Base-by-base conservation (phyloP, 371 early-diverging fungal genomes). In the Neoconidiobolus thromboides region DNA sequence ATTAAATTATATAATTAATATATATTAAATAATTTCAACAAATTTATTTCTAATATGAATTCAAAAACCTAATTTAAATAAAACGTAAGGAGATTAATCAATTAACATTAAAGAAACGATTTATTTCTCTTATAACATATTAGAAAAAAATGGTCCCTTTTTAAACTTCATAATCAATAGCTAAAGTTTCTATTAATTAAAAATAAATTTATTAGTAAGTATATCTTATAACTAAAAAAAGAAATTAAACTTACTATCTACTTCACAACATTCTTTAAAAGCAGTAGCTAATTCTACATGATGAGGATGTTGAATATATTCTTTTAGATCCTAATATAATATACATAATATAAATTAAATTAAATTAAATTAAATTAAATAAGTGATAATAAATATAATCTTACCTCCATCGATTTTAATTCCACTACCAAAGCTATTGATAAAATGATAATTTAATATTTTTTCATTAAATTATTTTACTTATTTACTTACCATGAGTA, bases 151-250 rank as follows among this genome's bases (percentile, higher is more conserved):
- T 26, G 26, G 26, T 26, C 26, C 26, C 26, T 26, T 46, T 46
- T 46, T 46, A 38, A 57, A 38, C 38, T 44, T 57, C 57, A 38
- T 57, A 57, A 57, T 57, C 57, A 7, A 57, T 14, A 26, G 57
- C 57, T 6, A 57, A 9, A 44, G 43, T 7, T 15, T 43, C 57
- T 57, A 46, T 10, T 38, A 55, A 10, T 55, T 55, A 55, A 5
- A 10, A 40, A 6, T 42, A 55, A 55, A 55, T 26, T 26, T 26
- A 26, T 26, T 26, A 49, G 4, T 4, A 49, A 14, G n/a, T 46
- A 46, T 46, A 6, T 46, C 6, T 9, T 5, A 5, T n/a, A 12
- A 9, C 7, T 12, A 9, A n/a, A 49, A 4, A n/a, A 43, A 46
- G 14, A 57, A 43, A 41, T 9, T 2, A 9, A 9, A 40, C 5